Evolutionary conservation across 768 basidiomycete species (phyloP).

Genomic region (Suillus subalutaceus): DNA sequence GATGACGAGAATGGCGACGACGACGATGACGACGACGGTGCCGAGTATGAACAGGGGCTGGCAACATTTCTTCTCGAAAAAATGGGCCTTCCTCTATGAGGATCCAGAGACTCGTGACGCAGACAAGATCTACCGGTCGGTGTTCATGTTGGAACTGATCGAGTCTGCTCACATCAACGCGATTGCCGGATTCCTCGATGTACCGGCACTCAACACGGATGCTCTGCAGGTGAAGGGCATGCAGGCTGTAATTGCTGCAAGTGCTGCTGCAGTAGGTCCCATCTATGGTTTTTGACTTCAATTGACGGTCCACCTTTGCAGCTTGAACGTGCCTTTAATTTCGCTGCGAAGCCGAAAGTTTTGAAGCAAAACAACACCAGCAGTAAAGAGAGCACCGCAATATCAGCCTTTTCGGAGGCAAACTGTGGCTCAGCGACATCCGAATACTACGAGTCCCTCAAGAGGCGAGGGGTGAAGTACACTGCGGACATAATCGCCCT

Average conservation of each 20-base stretch:
- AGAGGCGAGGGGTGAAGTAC: neutral
- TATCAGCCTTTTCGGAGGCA: neutral
- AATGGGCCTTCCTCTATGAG: conserved; percentile 10
- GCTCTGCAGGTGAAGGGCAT: conserved; percentile 1
- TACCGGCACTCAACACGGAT: neutral
- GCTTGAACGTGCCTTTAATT: conserved; percentile 11
- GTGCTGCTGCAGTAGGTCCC: conserved; percentile 10
- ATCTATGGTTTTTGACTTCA: neutral
- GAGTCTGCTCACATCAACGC: conserved; percentile 6
- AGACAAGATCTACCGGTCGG: neutral
- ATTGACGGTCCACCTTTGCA: conserved; percentile 6
- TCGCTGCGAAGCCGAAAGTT: neutral
- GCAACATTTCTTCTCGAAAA: neutral
- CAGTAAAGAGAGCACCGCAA: neutral
- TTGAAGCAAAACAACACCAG: neutral
- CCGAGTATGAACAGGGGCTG: too few species aligned
- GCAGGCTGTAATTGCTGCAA: conserved; percentile 10
- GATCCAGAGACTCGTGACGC: neutral
- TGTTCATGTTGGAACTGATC: conserved; percentile 14
- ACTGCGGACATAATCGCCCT: neutral
- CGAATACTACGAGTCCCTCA: neutral
- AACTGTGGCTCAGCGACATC: neutral
- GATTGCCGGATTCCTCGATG: neutral
- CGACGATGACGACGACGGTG: fast-evolving
- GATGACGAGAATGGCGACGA: neutral